phyloP scores from a whole-genome alignment of 345 rosid species.

The Rubroshorea leprosula region DNA sequence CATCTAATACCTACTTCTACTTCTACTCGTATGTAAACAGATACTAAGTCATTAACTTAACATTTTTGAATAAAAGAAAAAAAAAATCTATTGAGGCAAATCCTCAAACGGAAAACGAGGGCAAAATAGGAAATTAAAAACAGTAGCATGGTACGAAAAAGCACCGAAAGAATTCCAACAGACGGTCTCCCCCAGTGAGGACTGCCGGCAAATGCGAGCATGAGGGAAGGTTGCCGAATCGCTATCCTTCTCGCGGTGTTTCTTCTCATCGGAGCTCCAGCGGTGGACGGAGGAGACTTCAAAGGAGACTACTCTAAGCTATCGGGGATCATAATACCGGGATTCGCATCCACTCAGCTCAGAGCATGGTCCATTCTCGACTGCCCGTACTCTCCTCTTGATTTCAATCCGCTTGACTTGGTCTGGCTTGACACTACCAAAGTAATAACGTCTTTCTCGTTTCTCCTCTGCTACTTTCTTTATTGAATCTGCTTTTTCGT shows the following conservation, averaged over 20 bases:
- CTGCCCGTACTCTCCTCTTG: slow-evolving; percentile 93
- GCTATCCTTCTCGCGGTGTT: slow-evolving; percentile 2
- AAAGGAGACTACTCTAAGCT: slow-evolving; percentile 61
- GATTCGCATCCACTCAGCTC: slow-evolving; percentile 96
- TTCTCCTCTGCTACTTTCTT: not conserved
- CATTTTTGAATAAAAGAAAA: no score
- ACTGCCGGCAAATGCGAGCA: slow-evolving; percentile 5
- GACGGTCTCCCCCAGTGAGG: not conserved
- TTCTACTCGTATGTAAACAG: no score
- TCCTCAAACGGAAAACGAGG: not conserved
- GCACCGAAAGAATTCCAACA: slow-evolving; percentile 4
- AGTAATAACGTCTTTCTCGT: slow-evolving; percentile 31
- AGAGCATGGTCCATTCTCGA: slow-evolving; percentile 98
- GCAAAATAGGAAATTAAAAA: not conserved
- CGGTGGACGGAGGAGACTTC: slow-evolving; percentile 36
- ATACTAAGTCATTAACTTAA: no score
- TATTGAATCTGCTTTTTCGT: slow-evolving; percentile 3
- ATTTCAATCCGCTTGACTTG: slow-evolving; percentile 96
- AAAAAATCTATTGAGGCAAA: no score
- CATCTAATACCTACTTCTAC: no score
- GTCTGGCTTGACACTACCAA: slow-evolving; percentile 98
- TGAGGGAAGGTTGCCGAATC: not conserved
- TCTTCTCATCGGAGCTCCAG: slow-evolving; percentile 14
- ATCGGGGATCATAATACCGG: slow-evolving; percentile 95
- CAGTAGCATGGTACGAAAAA: not conserved